Conservation (phyloP, 257 asterid genomes). For the Solanum corneliomulleri region DNA sequence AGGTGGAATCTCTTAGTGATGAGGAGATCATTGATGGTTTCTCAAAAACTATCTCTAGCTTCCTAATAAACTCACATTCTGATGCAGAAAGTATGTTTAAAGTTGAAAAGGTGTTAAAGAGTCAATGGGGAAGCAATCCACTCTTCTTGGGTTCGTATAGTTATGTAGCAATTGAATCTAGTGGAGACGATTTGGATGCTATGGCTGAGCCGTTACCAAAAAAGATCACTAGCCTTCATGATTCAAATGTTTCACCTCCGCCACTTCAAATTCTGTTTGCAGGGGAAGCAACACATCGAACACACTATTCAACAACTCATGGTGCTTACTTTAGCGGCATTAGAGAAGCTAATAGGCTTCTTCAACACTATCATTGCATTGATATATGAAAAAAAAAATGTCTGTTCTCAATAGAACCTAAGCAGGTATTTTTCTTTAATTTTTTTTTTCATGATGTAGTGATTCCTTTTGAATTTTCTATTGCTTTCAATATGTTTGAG, state of each 20-base stretch:
- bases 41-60: conserved; percentile 39
- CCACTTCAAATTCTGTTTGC: conserved; percentile 65
- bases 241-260: conserved; percentile 5
- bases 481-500: neutral
- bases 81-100: conserved; percentile 7
- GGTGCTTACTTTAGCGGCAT: conserved; percentile 93
- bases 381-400: conserved; percentile 3
- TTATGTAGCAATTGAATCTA: conserved; percentile 77
- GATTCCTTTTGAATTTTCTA: neutral
- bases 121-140: conserved; percentile 79
- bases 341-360: conserved; percentile 89
- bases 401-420: neutral
- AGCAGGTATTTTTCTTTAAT: neutral
- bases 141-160: conserved; percentile 83
- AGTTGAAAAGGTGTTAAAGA: conserved; percentile 50
- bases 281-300: conserved; percentile 90
- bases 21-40: conserved; percentile 54
- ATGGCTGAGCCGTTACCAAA: conserved; percentile 77
- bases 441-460: neutral
- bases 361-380: conserved; percentile 43
- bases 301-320: conserved; percentile 88
- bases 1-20: conserved; percentile 46
- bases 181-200: conserved; percentile 61
- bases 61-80: conserved; percentile 9
- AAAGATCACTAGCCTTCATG: neutral